These are phyloP conservation scores for Xylaria acuta DNA, from an alignment of 495 filamentous ascomycete species.

Conservation along the genomic window DNA sequence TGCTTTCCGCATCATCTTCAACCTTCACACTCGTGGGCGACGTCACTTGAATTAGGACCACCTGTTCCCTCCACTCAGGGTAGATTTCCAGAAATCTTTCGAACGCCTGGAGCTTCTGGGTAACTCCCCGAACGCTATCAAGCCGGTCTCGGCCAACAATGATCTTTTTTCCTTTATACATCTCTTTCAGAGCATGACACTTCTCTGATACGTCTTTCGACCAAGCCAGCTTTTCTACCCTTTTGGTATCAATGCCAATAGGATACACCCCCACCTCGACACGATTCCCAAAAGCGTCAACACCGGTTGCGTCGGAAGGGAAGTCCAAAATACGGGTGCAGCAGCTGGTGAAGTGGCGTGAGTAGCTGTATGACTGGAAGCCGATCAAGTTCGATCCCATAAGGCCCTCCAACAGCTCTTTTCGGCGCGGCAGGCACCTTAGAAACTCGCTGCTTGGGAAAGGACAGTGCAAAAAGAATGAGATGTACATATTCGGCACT, in stretches of 20 bases:
- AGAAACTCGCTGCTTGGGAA: constrained; percentile 95
- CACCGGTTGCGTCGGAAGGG: constrained; percentile 76
- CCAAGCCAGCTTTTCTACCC: constrained; percentile 74
- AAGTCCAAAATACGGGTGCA: constrained; percentile 88
- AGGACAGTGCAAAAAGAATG: constrained; percentile 89
- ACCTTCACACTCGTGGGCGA: constrained; percentile 81
- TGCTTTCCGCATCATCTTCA: constrained; percentile 71
- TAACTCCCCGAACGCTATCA: constrained; percentile 86
- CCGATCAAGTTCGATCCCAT: constrained; percentile 89
- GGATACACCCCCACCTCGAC: constrained; percentile 90
- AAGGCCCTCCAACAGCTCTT: constrained; percentile 85
- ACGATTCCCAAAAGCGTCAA: constrained; percentile 86
- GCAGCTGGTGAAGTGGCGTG: constrained; percentile 88
- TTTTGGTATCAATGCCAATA: constrained; percentile 83
- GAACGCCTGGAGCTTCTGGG: constrained; percentile 92
- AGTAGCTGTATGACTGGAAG: constrained; percentile 93
- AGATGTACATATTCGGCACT: constrained; percentile 82
- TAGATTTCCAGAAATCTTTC: constrained; percentile 86
- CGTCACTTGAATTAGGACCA: constrained; percentile 94
- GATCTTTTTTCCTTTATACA: constrained; percentile 84
- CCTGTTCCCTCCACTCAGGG: constrained; percentile 86
- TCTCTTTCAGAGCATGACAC: constrained; percentile 69
- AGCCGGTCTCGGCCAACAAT: constrained; percentile 94
- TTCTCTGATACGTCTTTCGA: constrained; percentile 68
- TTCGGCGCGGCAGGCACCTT: constrained; percentile 81